Conservation (phyloP, 805 yeast genomes). For the Starmerella roubikii region DNA sequence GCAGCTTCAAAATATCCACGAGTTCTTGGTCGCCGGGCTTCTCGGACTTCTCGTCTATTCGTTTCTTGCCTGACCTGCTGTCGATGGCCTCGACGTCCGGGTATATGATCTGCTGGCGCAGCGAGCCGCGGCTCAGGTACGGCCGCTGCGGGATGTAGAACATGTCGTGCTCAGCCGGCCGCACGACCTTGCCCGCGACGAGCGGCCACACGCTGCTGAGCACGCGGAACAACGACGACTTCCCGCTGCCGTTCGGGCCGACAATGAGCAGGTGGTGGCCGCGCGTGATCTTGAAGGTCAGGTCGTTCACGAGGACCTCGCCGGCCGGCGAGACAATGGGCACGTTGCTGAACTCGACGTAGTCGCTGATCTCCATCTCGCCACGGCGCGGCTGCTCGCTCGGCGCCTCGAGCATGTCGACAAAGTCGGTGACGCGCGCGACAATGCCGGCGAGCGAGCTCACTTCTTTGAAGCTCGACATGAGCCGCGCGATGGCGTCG, state of each 20-base stretch:
- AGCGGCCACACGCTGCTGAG: constrained; percentile 93
- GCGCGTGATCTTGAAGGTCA: constrained; percentile 57
- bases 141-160: constrained; percentile 91
- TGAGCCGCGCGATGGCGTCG: constrained; percentile 74
- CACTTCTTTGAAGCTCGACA: constrained; percentile 69
- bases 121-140: constrained; percentile 63
- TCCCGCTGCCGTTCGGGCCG: constrained; percentile 95
- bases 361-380: constrained; percentile 34
- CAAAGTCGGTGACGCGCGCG: constrained; percentile 55
- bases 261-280: constrained; percentile 81
- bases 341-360: constrained; percentile 52
- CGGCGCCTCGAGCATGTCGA: constrained; percentile 36
- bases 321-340: constrained; percentile 80
- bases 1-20: constrained; percentile 25
- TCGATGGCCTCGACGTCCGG: constrained; percentile 56
- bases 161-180: constrained; percentile 54
- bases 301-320: constrained; percentile 50
- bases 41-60: too few relatives aligned
- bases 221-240: constrained; percentile 79
- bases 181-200: constrained; percentile 38
- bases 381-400: neutral
- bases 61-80: constrained; percentile 24
- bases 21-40: too few relatives aligned
- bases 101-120: constrained; percentile 79
- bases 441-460: constrained; percentile 78